phyloP scores from a whole-genome alignment of 148 eudicot genomes.

The Camellia japonica region DNA sequence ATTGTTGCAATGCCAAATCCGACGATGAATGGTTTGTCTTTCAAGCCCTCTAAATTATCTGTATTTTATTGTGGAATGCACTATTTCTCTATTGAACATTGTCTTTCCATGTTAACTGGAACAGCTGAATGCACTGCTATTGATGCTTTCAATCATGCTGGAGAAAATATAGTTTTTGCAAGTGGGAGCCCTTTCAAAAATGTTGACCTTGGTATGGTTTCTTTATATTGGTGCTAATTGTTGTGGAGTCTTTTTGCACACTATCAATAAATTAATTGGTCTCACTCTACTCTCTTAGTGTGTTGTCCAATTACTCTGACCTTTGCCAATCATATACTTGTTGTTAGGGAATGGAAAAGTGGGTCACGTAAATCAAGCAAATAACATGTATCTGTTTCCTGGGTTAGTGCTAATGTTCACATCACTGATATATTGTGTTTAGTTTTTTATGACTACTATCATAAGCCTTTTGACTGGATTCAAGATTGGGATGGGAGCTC shows the following conservation, averaged over 20 bases:
- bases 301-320: background rate
- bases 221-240: background rate
- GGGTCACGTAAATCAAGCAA: conserved; percentile 98
- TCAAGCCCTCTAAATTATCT: conserved; percentile 9
- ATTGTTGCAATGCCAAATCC: conserved; percentile 99
- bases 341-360: conserved; percentile 81
- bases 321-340: background rate
- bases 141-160: conserved; percentile 92
- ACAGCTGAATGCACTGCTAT: conserved; percentile 95
- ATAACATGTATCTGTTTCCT: conserved; percentile 98
- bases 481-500: conserved; percentile 96
- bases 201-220: conserved; percentile 76
- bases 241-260: background rate
- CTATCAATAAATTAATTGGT: background rate
- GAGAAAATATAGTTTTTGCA: conserved; percentile 87
- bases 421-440: conserved; percentile 3
- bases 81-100: conserved; percentile 4
- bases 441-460: background rate
- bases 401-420: conserved; percentile 58
- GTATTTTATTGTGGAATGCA: background rate
- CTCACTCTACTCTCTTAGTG: background rate
- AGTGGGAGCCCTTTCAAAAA: conserved; percentile 95
- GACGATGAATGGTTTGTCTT: conserved; percentile 73
- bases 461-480: conserved; percentile 24
- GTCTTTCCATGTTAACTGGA: conserved; percentile 13